Evolutionary conservation across 495 filamentous ascomycete species (phyloP), one percentile per base, ranked within the genome.

Genomic region (Annulohypoxylon maeteangense): DNA sequence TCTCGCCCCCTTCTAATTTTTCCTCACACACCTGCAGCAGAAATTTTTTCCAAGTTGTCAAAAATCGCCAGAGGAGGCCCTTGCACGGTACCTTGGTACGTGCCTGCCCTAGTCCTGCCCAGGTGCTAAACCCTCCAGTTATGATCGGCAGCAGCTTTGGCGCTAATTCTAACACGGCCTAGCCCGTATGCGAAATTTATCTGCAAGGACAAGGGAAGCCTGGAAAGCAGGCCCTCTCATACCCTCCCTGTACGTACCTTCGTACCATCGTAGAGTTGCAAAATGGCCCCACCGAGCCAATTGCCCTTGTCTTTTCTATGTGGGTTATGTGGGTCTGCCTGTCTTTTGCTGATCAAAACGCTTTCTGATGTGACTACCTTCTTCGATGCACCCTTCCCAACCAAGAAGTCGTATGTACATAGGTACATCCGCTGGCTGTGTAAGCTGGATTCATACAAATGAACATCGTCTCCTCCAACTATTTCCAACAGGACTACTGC

Each of bases 361-460:
- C 69, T 68, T 51, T 67, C 67, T 77, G 75, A 77, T 75, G 75
- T 75, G 75, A 77, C 75, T 72, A 65, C 42, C 62, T 51, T 65
- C 47, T 59, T 36, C 16, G 42, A 54, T 67, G 65, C 59, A 69
- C 29, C 59, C 57, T 61, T 70, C 71, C 71, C 64, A 73, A 73
- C 70, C 57, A 60, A 72, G 70, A 61, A 64, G 60, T 62, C 48
- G n/a, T 65, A 56, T 61, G 70, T 71, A 72, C 72, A 59, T 63
- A 57, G 47, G 75, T 77, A 77, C 72, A 68, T 20, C 34, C 31
- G 20, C 64, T 64, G 63, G 53, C 69, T 68, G 60, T 68, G 65
- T 62, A 64, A 74, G 75, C 42, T 70, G 69, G 68, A 72, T 76
- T 76, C 67, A 77, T 77, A 77, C 75, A 78, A 76, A 78, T 78